Evolutionary conservation across 352 stramenopile species (phyloP), one percentile per base, ranked within the genome.

Genomic region (Globisporangium camurandrum): DNA sequence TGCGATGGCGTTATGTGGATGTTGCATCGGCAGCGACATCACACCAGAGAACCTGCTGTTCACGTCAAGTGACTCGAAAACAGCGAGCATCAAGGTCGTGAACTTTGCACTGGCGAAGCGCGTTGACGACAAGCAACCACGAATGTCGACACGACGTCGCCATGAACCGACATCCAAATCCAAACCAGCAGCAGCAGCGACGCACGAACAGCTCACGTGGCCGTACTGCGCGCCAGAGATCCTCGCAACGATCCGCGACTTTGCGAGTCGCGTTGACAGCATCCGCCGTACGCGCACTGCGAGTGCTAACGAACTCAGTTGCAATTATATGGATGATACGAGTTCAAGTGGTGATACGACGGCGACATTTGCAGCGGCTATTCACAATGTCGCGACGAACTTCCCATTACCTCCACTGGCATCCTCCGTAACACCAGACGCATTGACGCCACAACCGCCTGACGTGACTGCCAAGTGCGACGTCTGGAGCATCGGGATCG

Each of bases 1-100:
- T 71, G 62, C 51, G 22, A 34, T 66, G 30, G 38, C 27, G 28
- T 44, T 12, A 47, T 66, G 14, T 55, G 42, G 10, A 3, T 23
- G 31, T 10, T 12, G 5, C 26, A 2, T 4, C 36, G 10, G 4
- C 43, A 90, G 64, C 55, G 83, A 73, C 44, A 70, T 95, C 38
- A 95, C 92, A 51, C 84, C 84, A 1, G 84, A 95, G 52, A 95
- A 95, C 45, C 63, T 95, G 34, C 54, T 95, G 34, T 63, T 95
- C 22, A 88, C 85, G 6, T 79, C 77, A 8, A 61, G 62, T 5
- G 79, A 93, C 39, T 60, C 77, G 17, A 85, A 83, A 28, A 58
- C 55, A 14, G 84, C 74, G 26, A 69, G 59, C 22, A 84, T 95
- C 37, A 93, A 94, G 60, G 51, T 95, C 12, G 80, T 74, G 2